These are phyloP conservation scores for Rhododendron molle DNA, from an alignment of 148 eudicot genomes.

Conservation along the genomic window DNA sequence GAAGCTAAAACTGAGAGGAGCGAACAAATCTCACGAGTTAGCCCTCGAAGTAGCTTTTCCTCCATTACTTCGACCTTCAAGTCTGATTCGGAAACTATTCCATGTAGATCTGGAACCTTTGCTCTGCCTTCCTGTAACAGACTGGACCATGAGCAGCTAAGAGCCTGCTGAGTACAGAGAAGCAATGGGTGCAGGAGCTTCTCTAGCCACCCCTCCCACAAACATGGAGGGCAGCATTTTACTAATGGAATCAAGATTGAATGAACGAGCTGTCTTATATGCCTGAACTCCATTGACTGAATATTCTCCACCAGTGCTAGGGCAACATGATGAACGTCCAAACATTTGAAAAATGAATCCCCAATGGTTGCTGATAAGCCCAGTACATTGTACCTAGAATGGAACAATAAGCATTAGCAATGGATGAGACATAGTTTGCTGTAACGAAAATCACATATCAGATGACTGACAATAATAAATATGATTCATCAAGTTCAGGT, in stretches of 20 bases:
- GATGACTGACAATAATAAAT: not conserved
- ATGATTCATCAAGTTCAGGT: not conserved
- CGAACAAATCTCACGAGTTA: constrained; percentile 86
- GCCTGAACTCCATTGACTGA: constrained; percentile 90
- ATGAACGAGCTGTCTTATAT: constrained; percentile 83
- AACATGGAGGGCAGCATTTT: constrained; percentile 61
- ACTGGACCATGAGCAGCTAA: constrained; percentile 86
- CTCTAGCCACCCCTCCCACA: constrained; percentile 80
- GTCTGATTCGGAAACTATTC: constrained; percentile 59
- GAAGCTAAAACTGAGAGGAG: constrained; percentile 67
- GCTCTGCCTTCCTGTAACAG: constrained; percentile 84
- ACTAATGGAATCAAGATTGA: constrained; percentile 64
- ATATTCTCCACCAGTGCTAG: constrained; percentile 81
- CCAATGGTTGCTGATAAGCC: constrained; percentile 85
- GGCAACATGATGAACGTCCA: constrained; percentile 56
- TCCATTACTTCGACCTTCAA: constrained; percentile 94
- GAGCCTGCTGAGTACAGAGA: constrained; percentile 50
- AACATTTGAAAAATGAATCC: constrained; percentile 64
- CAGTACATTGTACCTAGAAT: constrained; percentile 75
- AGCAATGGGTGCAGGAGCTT: constrained; percentile 79
- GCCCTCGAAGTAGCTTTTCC: constrained; percentile 89
- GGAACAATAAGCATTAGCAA: constrained; percentile 4
- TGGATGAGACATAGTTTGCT: not conserved
- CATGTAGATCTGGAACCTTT: constrained; percentile 78
- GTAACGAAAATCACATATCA: constrained; percentile 9